Base-by-base conservation (phyloP, 352 stramenopile genomes). In the Globisporangium iwayamae region DNA sequence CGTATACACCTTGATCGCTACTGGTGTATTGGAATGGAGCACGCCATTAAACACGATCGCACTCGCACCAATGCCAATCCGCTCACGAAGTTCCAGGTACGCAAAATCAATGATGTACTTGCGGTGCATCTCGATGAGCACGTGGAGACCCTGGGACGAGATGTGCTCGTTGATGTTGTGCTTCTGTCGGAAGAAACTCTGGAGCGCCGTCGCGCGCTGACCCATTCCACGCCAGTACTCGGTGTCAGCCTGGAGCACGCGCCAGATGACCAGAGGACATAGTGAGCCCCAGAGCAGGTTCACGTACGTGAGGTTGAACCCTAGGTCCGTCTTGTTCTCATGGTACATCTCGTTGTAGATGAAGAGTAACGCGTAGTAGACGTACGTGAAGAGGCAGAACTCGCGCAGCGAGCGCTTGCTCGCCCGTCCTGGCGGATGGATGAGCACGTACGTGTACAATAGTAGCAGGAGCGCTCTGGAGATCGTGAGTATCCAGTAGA, bases 1-100 rank as follows among this genome's bases (percentile, higher is more conserved):
- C 11, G 79, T 80, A 66, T 89, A 90, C 46, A 90, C 78, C 60
- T 90, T 90, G 58, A 88, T 73, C 16, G 80, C 81, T 1, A 89
- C 79, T 2, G 62, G 70, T 30, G 62, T 68, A 0, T 50, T 66
- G 0, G 71, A 66, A n/a, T 71, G 54, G 13, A 90, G 56, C 16
- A 68, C 65, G 7, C 81, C 81, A 34, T 66, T 67, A 34, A 85
- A 90, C 28, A 90, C 75, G 36, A 69, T 55, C 0, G 81, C 75
- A 39, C 66, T 84, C 0, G 74, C 71, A 7, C 81, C 81, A 0
- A 65, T 65, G 32, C 80, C 79, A 58, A 90, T 87, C 13, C 73
- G 71, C 0, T 62, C 47, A 14, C 67, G 67, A n/a, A 90, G 32
- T 8, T 87, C 62, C 2, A 90, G 57, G 62, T 86, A 70, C 0